Percentiles rank a stretch among this genome's conserved stretches.
Conservation (phyloP, 345 rosid species). For the Ailanthus altissimus region DNA sequence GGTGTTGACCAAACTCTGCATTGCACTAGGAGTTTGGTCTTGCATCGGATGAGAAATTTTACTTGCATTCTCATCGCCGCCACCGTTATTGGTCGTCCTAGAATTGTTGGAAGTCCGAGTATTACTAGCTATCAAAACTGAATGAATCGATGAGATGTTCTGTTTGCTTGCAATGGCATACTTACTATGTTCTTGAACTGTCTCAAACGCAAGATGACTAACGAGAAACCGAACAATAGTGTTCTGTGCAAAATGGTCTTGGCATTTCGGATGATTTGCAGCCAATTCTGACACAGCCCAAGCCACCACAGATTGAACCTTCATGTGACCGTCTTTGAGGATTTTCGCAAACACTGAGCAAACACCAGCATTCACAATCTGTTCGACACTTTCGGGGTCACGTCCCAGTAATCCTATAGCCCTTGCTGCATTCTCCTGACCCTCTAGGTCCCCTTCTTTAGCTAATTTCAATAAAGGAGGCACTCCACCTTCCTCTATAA, state of each 20-base stretch:
- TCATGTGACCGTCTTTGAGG: slow-evolving; percentile 85
- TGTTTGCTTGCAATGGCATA: slow-evolving; percentile 58
- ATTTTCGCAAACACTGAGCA: slow-evolving; percentile 72
- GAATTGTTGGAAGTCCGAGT: background rate
- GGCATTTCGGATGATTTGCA: slow-evolving; percentile 59
- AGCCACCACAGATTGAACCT: slow-evolving; percentile 66
- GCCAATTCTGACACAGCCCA: slow-evolving; percentile 80
- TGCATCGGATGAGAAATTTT: slow-evolving; percentile 47
- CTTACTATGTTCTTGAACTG: slow-evolving; percentile 76
- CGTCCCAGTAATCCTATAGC: slow-evolving; percentile 76
- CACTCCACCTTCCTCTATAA: slow-evolving; percentile 88
- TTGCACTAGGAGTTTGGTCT: slow-evolving; percentile 43
- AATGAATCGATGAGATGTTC: slow-evolving; percentile 43
- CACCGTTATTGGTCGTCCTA: slow-evolving; percentile 3
- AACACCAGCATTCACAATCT: slow-evolving; percentile 70
- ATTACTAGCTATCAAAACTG: slow-evolving; percentile 53
- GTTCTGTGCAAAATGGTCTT: slow-evolving; percentile 72
- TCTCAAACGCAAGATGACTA: slow-evolving; percentile 85
- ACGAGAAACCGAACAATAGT: slow-evolving; percentile 73
- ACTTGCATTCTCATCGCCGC: slow-evolving; percentile 27
- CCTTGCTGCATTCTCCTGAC: slow-evolving; percentile 79
- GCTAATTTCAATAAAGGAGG: slow-evolving; percentile 75
- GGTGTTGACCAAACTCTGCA: slow-evolving; percentile 53
- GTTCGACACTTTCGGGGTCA: slow-evolving; percentile 78
- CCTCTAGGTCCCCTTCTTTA: slow-evolving; percentile 73